phyloP scores from a whole-genome alignment of 352 stramenopile genomes.

The Phytopythium oedochilum region DNA sequence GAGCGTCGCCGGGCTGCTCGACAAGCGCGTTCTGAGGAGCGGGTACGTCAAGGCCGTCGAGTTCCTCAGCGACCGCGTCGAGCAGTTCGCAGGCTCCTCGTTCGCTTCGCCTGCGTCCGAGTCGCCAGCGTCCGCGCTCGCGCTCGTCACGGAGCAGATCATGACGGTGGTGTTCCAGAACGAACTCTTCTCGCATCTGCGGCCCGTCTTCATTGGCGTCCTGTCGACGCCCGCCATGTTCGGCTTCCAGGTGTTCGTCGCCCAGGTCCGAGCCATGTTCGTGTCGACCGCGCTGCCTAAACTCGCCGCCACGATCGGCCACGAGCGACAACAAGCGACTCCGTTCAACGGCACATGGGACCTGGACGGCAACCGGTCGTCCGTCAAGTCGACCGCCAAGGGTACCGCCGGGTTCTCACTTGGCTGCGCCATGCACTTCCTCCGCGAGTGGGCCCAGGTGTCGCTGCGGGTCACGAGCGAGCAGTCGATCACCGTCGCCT shows the following conservation, averaged over 20 bases:
- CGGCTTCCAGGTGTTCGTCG: conserved; percentile 29
- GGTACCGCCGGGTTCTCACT: conserved; percentile 11
- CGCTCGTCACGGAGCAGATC: conserved; percentile 27
- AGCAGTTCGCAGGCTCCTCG: conserved; percentile 15
- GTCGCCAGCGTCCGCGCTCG: conserved; percentile 8
- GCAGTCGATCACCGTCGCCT: conserved; percentile 14
- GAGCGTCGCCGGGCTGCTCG: conserved; percentile 17
- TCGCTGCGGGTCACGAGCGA: conserved; percentile 8
- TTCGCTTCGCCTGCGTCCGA: not conserved
- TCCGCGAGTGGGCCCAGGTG: conserved; percentile 23
- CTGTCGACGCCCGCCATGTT: conserved; percentile 27
- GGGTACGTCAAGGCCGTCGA: conserved; percentile 25
- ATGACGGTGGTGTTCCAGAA: conserved; percentile 30
- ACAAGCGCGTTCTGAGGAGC: conserved; percentile 21
- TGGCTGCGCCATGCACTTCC: conserved; percentile 21
- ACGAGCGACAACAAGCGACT: conserved; percentile 1
- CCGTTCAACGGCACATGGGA: conserved; percentile 22
- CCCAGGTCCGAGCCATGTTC: conserved; percentile 29
- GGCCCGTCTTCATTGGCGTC: conserved; percentile 17
- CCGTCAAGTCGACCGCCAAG: conserved; percentile 10
- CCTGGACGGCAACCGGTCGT: conserved; percentile 18
- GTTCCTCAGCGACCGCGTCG: conserved; percentile 19
- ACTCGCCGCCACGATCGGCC: not conserved
- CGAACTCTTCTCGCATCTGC: conserved; percentile 22
- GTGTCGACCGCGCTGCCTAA: not conserved